A percentile compares a stretch with the other conserved stretches of the same genome.
Evolutionary conservation across 805 yeast species (phyloP).

Genomic region (Metschnikowia cubensis): DNA sequence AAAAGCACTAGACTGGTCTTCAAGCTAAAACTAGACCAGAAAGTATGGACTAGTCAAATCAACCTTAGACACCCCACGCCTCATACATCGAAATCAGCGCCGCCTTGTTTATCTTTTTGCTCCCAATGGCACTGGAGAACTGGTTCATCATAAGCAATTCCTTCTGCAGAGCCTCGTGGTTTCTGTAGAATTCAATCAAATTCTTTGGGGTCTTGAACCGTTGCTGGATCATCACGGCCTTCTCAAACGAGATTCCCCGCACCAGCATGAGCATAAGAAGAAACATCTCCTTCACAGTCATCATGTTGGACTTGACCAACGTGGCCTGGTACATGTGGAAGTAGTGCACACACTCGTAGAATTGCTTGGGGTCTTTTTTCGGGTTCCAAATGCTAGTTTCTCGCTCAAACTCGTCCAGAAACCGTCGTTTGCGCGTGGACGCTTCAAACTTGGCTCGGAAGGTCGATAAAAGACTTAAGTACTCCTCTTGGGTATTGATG

Average conservation of each 20-base stretch:
- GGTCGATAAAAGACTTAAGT: constrained; percentile 34
- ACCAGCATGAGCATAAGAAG: constrained; percentile 73
- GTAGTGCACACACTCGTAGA: constrained; percentile 36
- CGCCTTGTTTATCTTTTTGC: constrained; percentile 49
- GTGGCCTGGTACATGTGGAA: constrained; percentile 53
- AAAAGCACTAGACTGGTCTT: too few relatives aligned
- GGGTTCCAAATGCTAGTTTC: not conserved
- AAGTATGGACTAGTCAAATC: too few relatives aligned
- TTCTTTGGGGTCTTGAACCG: constrained; percentile 64
- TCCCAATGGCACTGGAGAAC: constrained; percentile 44
- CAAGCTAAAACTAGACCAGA: too few relatives aligned
- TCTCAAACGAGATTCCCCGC: constrained; percentile 79
- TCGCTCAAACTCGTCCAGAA: not conserved
- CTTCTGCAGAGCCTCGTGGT: constrained; percentile 16
- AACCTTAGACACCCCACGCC: constrained; percentile 51
- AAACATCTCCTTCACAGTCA: constrained; percentile 73
- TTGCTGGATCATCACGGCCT: constrained; percentile 73
- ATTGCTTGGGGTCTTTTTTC: constrained; percentile 1
- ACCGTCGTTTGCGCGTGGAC: not conserved
- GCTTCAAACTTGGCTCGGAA: constrained; percentile 47
- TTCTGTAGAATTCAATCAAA: constrained; percentile 48
- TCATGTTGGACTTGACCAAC: constrained; percentile 64
- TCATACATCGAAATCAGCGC: constrained; percentile 51
- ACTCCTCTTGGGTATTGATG: constrained; percentile 49
- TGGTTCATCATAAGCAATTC: constrained; percentile 25